Conservation (phyloP, 179 eudicot species). For the Spergularia azorica region DNA sequence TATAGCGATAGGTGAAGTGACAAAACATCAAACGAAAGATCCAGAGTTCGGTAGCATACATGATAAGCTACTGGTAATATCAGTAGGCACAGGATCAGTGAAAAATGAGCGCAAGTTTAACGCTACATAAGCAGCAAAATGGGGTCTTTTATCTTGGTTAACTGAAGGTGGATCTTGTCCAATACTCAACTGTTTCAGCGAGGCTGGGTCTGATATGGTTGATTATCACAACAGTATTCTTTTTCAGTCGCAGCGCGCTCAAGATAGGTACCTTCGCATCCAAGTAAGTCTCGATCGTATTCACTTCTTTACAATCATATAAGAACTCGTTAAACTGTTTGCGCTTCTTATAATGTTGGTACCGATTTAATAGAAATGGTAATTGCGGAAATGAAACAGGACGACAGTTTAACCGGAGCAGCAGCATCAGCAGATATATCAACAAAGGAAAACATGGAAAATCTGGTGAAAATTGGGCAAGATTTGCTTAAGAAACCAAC, state of each 20-base stretch:
- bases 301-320: too few species aligned
- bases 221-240: constrained; percentile 44
- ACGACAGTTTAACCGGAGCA: constrained; percentile 50
- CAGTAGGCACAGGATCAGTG: constrained; percentile 56
- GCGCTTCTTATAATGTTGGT: too few species aligned
- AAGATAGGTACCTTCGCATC: constrained; percentile 50
- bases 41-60: constrained; percentile 21
- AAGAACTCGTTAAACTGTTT: background rate
- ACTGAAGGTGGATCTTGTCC: constrained; percentile 45
- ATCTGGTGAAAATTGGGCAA: constrained; percentile 46
- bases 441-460: constrained; percentile 50
- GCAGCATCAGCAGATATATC: constrained; percentile 42
- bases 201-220: constrained; percentile 51
- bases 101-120: constrained; percentile 39
- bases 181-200: constrained; percentile 35
- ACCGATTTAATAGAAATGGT: background rate
- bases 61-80: constrained; percentile 42
- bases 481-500: constrained; percentile 42
- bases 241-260: constrained; percentile 34
- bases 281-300: constrained; percentile 25
- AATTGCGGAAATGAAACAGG: constrained; percentile 34
- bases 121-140: constrained; percentile 39
- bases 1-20: constrained; percentile 37
- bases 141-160: constrained; percentile 57
- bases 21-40: constrained; percentile 34